Evolutionary conservation across 352 stramenopile species (phyloP).

Genomic region (Phytopythium helicoides): DNA sequence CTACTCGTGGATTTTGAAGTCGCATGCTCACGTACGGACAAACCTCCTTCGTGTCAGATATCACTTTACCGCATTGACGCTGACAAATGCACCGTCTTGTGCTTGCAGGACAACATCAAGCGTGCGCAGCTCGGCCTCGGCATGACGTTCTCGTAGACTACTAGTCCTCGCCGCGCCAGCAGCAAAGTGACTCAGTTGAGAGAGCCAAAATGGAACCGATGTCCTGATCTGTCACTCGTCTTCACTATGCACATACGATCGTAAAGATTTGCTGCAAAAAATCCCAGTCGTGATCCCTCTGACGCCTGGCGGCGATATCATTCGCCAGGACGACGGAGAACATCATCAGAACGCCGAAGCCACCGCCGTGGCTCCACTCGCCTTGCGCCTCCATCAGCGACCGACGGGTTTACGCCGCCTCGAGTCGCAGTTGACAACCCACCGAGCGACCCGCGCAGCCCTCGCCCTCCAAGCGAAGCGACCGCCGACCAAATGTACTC

Average conservation of each 20-base stretch:
- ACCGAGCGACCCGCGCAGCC: background rate
- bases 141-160: conserved; percentile 79
- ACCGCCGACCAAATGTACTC: conserved; percentile 46
- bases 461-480: background rate
- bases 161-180: too few relatives aligned
- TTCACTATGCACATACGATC: too few relatives aligned
- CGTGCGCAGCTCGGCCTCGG: conserved; percentile 80
- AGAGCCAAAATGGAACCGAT: background rate
- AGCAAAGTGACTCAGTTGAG: background rate
- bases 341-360: too few relatives aligned
- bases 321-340: too few relatives aligned
- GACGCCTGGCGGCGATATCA: too few relatives aligned
- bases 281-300: too few relatives aligned
- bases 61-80: background rate
- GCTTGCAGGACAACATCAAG: conserved; percentile 82
- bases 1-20: conserved; percentile 90
- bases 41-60: background rate
- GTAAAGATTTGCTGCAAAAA: too few relatives aligned
- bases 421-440: too few relatives aligned
- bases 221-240: too few relatives aligned
- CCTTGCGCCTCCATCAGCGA: too few relatives aligned
- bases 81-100: background rate
- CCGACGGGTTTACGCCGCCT: too few relatives aligned
- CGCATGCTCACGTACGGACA: conserved; percentile 63
- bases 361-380: too few relatives aligned